phyloP scores from a whole-genome alignment of 306 rosid species.

The Cucumis melo region DNA sequence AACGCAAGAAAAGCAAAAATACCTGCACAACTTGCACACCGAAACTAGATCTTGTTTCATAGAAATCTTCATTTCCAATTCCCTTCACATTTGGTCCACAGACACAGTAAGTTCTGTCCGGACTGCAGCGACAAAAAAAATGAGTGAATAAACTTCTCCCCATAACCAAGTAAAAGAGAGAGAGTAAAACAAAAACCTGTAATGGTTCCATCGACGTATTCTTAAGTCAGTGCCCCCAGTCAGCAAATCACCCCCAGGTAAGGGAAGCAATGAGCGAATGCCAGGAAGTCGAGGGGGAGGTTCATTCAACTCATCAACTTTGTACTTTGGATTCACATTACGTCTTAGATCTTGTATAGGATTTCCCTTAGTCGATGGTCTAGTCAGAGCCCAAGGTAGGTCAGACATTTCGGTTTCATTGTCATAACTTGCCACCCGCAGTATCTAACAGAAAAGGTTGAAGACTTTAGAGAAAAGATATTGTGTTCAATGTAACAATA shows the following conservation, averaged over 20 bases:
- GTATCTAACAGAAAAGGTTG: constrained; percentile 35
- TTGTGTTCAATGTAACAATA: neutral
- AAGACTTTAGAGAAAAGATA: constrained; percentile 3
- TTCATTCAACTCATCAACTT: constrained; percentile 81
- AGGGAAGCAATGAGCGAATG: constrained; percentile 78
- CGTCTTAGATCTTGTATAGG: constrained; percentile 55
- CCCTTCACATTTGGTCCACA: constrained; percentile 91
- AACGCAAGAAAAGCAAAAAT: neutral
- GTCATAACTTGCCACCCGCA: constrained; percentile 62
- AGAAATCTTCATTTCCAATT: constrained; percentile 58
- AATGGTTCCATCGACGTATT: constrained; percentile 92
- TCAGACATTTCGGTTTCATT: constrained; percentile 69
- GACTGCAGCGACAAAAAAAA: constrained; percentile 38
- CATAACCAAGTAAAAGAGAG: constrained; percentile 7
- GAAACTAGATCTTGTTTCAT: constrained; percentile 59
- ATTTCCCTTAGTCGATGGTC: constrained; percentile 43
- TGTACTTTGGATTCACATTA: constrained; percentile 65
- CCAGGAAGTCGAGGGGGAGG: constrained; percentile 84
- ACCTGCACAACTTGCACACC: constrained; percentile 98
- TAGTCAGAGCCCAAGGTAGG: constrained; percentile 83
- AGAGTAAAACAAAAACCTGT: constrained; percentile 42
- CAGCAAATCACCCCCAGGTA: constrained; percentile 90
- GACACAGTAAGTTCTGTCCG: constrained; percentile 74
- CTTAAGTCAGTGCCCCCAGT: constrained; percentile 92
- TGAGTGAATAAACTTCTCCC: constrained; percentile 1